Base-by-base conservation (phyloP, 352 stramenopile species). In the Globisporangium cylindrosporum region DNA sequence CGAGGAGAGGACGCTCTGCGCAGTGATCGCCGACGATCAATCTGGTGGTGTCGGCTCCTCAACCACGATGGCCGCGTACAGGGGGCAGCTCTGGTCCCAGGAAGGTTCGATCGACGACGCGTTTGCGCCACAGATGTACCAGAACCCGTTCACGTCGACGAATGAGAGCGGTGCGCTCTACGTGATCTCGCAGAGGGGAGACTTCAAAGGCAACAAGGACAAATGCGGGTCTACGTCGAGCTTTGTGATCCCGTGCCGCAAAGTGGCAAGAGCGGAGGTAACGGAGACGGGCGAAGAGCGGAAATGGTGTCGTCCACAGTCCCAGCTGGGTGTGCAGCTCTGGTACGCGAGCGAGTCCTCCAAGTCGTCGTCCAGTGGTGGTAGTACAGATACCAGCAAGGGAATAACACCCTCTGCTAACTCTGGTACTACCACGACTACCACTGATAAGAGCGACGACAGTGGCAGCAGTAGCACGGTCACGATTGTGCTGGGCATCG, bases 121-220 rank as follows among this genome's bases (percentile, higher is more conserved):
- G 3, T 84, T 81, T 48, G 71, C 80, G 22, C 70, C 75, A 32
- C 74, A 79, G 66, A 15, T 84, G 46, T 71, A 38, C 63, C 69
- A 64, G 68, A 70, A 38, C 48, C 70, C 55, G 43, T 57, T 70
- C 5, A 22, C 24, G 18, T 68, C 62, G 38, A 59, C 64, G 15
- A 58, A 67, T 20, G 25, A 46, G 5, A 71, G 54, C 63, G 43
- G 49, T 12, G 41, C 22, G 22, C 36, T 67, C 22, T 71, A 68
- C 29, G 36, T 69, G 41, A 59, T 56, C 61, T 29, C 61, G 1
- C 53, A 43, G 53, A 59, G 46, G 1, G 14, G 25, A 7, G 36
- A 46, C 10, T 62, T 62, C 56, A 48, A 25, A 10, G 20, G 56
- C 18, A 62, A 34, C 32, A 62, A 62, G 56, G 56, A 62, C 32